A percentile compares a stretch with the other conserved stretches of the same genome.
Conservation (phyloP, 768 basidiomycete genomes). For the Albatrellus ellisii region DNA sequence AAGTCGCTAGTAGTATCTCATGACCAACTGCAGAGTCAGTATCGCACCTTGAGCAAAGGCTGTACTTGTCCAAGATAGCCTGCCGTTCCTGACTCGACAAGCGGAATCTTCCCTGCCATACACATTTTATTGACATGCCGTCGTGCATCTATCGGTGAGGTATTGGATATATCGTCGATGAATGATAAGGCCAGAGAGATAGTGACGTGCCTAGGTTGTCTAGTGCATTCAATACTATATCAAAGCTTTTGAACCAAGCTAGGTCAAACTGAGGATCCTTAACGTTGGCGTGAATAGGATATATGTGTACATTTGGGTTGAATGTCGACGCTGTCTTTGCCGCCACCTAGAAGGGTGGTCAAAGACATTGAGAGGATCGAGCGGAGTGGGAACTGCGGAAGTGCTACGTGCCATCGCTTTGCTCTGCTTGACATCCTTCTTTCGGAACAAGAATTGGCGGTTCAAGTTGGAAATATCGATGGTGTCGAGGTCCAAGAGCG, state of each 20-base stretch:
- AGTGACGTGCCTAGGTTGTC: constrained; percentile 79
- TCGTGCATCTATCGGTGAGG: constrained; percentile 54
- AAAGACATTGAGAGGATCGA: constrained; percentile 1
- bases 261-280: constrained; percentile 87
- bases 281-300: constrained; percentile 89
- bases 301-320: constrained; percentile 80
- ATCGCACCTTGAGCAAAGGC: constrained; percentile 68
- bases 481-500: constrained; percentile 91
- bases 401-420: constrained; percentile 82
- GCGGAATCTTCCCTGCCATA: constrained; percentile 78
- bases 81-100: constrained; percentile 94
- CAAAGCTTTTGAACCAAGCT: constrained; percentile 82
- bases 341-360: constrained; percentile 41
- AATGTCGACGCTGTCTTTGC: constrained; percentile 72
- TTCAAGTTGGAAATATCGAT: constrained; percentile 98
- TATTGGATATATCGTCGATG: neutral
- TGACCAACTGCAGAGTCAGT: neutral
- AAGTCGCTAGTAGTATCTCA: neutral
- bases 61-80: constrained; percentile 97
- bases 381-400: no score
- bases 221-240: constrained; percentile 88
- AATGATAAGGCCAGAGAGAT: no score
- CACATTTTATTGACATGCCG: constrained; percentile 98
- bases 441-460: constrained; percentile 90
- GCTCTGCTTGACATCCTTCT: constrained; percentile 94